A percentile compares a stretch with the other conserved stretches of the same genome.
phyloP scores from a whole-genome alignment of 192 early-diverging fungal genomes.

The Thoreauomyces humboldtii region DNA sequence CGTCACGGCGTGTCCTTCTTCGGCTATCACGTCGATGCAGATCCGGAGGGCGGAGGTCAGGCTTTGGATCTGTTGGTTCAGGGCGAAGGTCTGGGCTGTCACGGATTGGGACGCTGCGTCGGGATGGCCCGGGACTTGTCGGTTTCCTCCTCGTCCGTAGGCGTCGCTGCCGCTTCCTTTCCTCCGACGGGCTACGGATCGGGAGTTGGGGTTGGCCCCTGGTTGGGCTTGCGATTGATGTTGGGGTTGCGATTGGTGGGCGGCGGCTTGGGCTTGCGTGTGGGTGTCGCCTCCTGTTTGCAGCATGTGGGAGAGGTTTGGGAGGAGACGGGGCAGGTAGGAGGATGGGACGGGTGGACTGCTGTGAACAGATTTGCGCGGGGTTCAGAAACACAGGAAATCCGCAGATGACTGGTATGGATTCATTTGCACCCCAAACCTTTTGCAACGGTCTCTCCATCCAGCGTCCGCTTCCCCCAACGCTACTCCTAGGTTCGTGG shows the following conservation, averaged over 20 bases:
- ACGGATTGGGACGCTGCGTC: neutral
- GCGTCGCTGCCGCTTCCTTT: no score
- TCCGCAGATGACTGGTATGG: no score
- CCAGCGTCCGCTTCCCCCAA: neutral
- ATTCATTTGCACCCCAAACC: no score
- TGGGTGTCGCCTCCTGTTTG: neutral
- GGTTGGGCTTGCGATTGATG: neutral
- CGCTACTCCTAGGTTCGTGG: neutral
- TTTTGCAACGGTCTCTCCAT: neutral
- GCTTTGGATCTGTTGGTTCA: neutral
- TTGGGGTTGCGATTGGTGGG: neutral
- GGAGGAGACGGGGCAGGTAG: neutral
- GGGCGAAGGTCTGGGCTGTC: neutral
- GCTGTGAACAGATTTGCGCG: neutral
- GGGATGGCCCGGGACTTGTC: no score
- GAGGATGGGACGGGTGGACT: slow-evolving; percentile 1
- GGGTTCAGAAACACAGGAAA: neutral
- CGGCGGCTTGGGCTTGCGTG: neutral
- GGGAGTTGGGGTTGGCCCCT: no score
- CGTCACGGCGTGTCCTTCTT: neutral
- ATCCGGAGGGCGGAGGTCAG: neutral
- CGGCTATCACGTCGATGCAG: slow-evolving; percentile 6
- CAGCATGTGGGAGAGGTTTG: slow-evolving; percentile 5
- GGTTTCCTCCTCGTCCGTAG: no score
- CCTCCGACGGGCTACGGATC: no score